Evolutionary conservation across 2,329 filamentous ascomycete genomes (phyloP).

Genomic region (Leptosphaerulina australis): DNA sequence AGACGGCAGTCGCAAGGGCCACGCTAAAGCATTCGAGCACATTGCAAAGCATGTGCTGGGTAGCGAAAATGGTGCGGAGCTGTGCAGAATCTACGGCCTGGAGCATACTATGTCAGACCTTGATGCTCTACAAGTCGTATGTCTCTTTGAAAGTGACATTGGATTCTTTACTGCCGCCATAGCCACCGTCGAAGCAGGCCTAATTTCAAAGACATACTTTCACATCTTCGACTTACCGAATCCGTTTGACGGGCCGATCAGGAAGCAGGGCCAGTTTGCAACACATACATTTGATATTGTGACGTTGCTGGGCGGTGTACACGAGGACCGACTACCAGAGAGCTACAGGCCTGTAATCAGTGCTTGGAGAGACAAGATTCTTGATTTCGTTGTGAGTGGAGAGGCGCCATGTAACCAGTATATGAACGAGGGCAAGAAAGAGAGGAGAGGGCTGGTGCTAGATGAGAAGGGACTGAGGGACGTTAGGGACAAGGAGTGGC

Average conservation of each 20-base stretch:
- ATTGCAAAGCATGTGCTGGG: constrained; percentile 14
- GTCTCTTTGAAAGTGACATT: constrained; percentile 28
- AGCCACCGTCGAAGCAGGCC: constrained; percentile 6
- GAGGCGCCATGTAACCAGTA: constrained; percentile 18
- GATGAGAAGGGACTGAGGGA: constrained; percentile 14
- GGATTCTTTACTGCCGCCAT: constrained; percentile 27
- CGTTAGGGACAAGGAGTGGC: constrained; percentile 17
- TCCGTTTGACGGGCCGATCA: constrained; percentile 22
- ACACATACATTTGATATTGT: constrained; percentile 29
- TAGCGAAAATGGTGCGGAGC: not conserved
- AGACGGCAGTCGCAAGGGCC: constrained; percentile 14
- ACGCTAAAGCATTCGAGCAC: constrained; percentile 4
- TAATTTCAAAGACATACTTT: constrained; percentile 24
- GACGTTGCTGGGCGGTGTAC: constrained; percentile 24
- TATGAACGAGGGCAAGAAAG: not conserved
- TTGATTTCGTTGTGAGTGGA: constrained; percentile 21
- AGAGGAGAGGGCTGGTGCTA: constrained; percentile 15
- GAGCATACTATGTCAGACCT: not conserved
- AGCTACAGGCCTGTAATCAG: constrained; percentile 13
- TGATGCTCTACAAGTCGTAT: constrained; percentile 22
- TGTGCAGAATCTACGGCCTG: constrained; percentile 14
- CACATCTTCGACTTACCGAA: constrained; percentile 26
- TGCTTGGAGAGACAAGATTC: constrained; percentile 19
- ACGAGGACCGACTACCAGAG: constrained; percentile 17
- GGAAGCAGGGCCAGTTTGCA: constrained; percentile 17